phyloP scores from a whole-genome alignment of 1,284 basidiomycete genomes.

The Coniferiporia weirii region DNA sequence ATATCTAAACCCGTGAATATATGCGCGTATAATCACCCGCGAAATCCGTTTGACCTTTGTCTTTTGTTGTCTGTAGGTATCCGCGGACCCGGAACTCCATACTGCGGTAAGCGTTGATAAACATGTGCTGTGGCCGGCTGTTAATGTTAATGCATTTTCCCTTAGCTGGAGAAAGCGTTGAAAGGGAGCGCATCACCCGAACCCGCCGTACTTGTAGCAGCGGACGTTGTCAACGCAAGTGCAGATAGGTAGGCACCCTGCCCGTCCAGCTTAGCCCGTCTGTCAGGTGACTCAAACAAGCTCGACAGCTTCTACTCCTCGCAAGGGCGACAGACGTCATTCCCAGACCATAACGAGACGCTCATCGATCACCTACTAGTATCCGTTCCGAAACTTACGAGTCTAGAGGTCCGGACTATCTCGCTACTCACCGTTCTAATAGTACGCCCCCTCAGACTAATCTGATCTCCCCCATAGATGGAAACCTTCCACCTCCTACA shows the following conservation, averaged over 20 bases:
- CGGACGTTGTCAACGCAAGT: conserved; percentile 61
- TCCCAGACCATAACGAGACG: conserved; percentile 67
- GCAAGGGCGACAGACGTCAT: conserved; percentile 76
- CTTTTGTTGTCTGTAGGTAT: conserved; percentile 33
- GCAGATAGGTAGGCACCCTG: conserved; percentile 56
- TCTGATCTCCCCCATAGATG: conserved; percentile 49
- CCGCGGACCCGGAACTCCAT: conserved; percentile 51
- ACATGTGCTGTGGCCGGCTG: no score
- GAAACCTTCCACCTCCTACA: conserved; percentile 77
- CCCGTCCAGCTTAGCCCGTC: conserved; percentile 12
- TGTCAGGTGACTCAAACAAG: conserved; percentile 4
- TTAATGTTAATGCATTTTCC: no score
- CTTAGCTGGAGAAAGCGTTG: conserved; percentile 34
- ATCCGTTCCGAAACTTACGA: conserved; percentile 47
- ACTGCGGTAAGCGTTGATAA: conserved; percentile 33
- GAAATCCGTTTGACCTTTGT: not conserved
- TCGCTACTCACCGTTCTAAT: no score
- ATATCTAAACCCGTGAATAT: conserved; percentile 62
- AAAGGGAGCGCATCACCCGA: conserved; percentile 34
- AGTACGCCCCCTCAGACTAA: no score
- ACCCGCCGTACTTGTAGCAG: conserved; percentile 32
- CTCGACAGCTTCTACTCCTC: conserved; percentile 72
- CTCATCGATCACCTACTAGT: conserved; percentile 56
- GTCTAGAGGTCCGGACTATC: conserved; percentile 54
- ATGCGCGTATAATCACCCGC: not conserved